These are phyloP conservation scores for Diaporthe sp. DNA, from an alignment of 2,329 filamentous ascomycete genomes.

Conservation along the genomic window DNA sequence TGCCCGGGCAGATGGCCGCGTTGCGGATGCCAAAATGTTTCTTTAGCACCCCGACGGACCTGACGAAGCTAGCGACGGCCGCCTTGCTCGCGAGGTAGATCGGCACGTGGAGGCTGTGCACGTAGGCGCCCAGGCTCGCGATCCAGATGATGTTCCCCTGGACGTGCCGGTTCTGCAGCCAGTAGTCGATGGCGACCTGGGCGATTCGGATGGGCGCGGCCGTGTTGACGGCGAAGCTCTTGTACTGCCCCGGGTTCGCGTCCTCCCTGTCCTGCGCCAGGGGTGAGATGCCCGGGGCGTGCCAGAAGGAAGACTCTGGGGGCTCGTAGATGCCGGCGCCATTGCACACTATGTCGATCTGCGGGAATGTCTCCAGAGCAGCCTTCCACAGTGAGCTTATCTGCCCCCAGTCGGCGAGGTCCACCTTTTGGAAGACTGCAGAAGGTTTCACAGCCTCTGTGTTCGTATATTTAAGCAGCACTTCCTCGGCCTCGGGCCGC, in stretches of 20 bases:
- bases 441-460: constrained; percentile 44
- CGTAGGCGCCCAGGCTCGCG: constrained; percentile 48
- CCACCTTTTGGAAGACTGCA: constrained; percentile 53
- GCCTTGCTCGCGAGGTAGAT: constrained; percentile 51
- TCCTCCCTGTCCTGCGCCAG: constrained; percentile 44
- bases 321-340: constrained; percentile 48
- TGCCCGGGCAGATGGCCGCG: constrained; percentile 42
- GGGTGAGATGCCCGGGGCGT: constrained; percentile 45
- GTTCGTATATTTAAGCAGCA: constrained; percentile 51
- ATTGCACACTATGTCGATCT: constrained; percentile 43
- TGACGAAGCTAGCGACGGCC: constrained; percentile 45
- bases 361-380: constrained; percentile 38
- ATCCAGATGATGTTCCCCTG: constrained; percentile 48
- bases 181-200: constrained; percentile 49
- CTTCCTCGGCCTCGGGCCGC: constrained; percentile 51
- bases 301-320: constrained; percentile 48
- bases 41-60: constrained; percentile 40
- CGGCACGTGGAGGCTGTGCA: constrained; percentile 49
- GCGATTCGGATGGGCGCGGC: constrained; percentile 48
- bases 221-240: constrained; percentile 47
- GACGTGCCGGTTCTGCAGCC: constrained; percentile 45
- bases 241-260: constrained; percentile 44
- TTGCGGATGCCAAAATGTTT: constrained; percentile 41
- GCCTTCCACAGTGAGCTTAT: constrained; percentile 46
- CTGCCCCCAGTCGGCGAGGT: constrained; percentile 55